phyloP scores from a whole-genome alignment of 441 rosid genomes.

The Lepidium campestre region DNA sequence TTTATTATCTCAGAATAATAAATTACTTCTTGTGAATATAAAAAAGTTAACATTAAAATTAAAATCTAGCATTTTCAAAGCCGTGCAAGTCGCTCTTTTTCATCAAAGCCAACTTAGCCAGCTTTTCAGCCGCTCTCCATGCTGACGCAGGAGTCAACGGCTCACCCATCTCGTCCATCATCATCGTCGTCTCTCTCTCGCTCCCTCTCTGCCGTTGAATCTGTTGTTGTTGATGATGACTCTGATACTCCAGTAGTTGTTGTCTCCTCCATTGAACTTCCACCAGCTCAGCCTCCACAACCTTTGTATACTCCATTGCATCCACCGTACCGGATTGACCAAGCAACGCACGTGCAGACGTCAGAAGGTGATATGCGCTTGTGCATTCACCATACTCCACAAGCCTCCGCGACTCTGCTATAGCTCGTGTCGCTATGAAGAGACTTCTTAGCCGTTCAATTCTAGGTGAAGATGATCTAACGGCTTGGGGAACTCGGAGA shows the following conservation, averaged over 20 bases:
- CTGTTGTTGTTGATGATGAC: slow-evolving; percentile 20
- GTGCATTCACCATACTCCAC: slow-evolving; percentile 42
- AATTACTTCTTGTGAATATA: not conserved
- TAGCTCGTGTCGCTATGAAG: slow-evolving; percentile 48
- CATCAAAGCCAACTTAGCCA: slow-evolving; percentile 56
- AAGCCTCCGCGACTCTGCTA: slow-evolving; percentile 57
- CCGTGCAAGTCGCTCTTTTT: slow-evolving; percentile 72
- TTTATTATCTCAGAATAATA: not conserved
- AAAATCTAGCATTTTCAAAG: slow-evolving; percentile 57
- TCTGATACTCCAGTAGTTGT: slow-evolving; percentile 30
- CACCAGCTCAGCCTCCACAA: slow-evolving; percentile 42
- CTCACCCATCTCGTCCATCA: slow-evolving; percentile 58
- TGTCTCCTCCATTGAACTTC: slow-evolving; percentile 55
- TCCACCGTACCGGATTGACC: slow-evolving; percentile 33
- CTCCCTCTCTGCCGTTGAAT: slow-evolving; percentile 41
- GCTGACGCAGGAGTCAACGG: slow-evolving; percentile 58
- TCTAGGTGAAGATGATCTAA: slow-evolving; percentile 35
- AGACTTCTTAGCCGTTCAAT: slow-evolving; percentile 42
- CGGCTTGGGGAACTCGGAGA: slow-evolving; percentile 37
- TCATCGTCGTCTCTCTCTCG: slow-evolving; percentile 27
- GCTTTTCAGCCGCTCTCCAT: slow-evolving; percentile 65
- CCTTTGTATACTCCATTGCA: slow-evolving; percentile 33
- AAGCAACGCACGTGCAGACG: slow-evolving; percentile 49
- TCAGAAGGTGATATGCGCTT: slow-evolving; percentile 52
- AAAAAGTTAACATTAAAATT: not conserved